These are phyloP conservation scores for Solanum chiquidenum DNA, from an alignment of 257 asterid species.

Conservation along the genomic window DNA sequence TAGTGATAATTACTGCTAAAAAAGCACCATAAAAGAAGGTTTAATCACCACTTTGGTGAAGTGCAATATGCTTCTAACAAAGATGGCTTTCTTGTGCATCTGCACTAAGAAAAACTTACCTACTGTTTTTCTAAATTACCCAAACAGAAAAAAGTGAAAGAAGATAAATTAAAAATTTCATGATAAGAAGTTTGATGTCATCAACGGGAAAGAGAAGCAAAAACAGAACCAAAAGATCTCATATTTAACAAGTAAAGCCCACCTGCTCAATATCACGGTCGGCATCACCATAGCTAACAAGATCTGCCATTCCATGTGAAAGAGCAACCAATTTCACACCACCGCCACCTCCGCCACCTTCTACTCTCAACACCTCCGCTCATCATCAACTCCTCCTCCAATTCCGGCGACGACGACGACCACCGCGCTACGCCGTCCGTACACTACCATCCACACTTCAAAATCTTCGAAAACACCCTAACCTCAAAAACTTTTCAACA, in stretches of 20 bases:
- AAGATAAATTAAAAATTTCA: not conserved
- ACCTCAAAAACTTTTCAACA: slow-evolving; percentile 9
- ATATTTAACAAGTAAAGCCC: not conserved
- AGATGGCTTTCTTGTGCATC: not conserved
- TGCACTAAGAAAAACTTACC: not conserved
- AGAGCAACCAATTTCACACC: slow-evolving; percentile 59
- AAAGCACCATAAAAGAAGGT: not conserved
- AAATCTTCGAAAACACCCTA: slow-evolving; percentile 18
- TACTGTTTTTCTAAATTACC: not conserved
- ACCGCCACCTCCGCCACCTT: slow-evolving; percentile 58
- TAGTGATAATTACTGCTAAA: not conserved
- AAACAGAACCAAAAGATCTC: not conserved
- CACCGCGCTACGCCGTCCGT: slow-evolving; percentile 41
- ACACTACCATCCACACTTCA: slow-evolving; percentile 53
- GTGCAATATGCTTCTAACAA: not conserved
- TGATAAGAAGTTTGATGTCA: not conserved
- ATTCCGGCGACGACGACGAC: slow-evolving; percentile 11
- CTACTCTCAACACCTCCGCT: slow-evolving; percentile 44
- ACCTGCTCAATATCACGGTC: slow-evolving; percentile 90
- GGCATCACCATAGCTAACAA: slow-evolving; percentile 73
- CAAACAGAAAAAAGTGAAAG: not conserved
- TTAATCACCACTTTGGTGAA: not conserved
- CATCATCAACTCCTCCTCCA: slow-evolving; percentile 57
- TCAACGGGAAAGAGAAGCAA: not conserved
- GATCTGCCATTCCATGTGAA: slow-evolving; percentile 99